Conservation (phyloP, 805 yeast genomes). For the Pichia ethanolica region DNA sequence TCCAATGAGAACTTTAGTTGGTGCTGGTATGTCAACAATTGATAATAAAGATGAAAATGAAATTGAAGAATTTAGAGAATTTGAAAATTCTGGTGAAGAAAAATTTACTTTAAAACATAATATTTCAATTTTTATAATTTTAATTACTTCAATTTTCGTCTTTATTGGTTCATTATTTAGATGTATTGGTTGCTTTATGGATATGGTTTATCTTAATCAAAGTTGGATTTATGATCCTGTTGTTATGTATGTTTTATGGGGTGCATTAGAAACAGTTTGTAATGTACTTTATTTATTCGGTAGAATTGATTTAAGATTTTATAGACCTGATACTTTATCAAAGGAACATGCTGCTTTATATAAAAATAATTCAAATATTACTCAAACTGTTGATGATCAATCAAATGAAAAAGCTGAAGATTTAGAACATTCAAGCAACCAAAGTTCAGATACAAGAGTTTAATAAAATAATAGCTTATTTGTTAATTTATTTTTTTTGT, state of each 20-base stretch:
- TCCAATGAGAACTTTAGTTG: slow-evolving; percentile 24
- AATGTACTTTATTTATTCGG: slow-evolving; percentile 50
- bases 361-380: not conserved
- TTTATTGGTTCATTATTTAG: slow-evolving; percentile 46
- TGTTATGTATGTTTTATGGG: slow-evolving; percentile 63
- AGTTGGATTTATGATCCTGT: slow-evolving; percentile 45
- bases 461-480: not conserved
- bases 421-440: not conserved
- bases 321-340: slow-evolving; percentile 52
- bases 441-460: slow-evolving; percentile 7
- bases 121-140: slow-evolving; percentile 39
- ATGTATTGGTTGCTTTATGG: slow-evolving; percentile 38
- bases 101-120: slow-evolving; percentile 38
- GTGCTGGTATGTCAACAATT: slow-evolving; percentile 17
- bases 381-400: not conserved
- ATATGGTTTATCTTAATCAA: slow-evolving; percentile 25
- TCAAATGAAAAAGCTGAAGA: slow-evolving; percentile 5
- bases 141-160: slow-evolving; percentile 40
- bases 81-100: slow-evolving; percentile 14
- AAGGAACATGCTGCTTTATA: not conserved
- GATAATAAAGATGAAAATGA: slow-evolving; percentile 9
- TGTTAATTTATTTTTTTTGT: not conserved
- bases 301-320: slow-evolving; percentile 70
- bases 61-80: slow-evolving; percentile 16
- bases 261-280: slow-evolving; percentile 54